A percentile compares a stretch with the other conserved stretches of the same genome.
phyloP scores from a whole-genome alignment of 352 stramenopile species.

The Elongisporangium prolatum region DNA sequence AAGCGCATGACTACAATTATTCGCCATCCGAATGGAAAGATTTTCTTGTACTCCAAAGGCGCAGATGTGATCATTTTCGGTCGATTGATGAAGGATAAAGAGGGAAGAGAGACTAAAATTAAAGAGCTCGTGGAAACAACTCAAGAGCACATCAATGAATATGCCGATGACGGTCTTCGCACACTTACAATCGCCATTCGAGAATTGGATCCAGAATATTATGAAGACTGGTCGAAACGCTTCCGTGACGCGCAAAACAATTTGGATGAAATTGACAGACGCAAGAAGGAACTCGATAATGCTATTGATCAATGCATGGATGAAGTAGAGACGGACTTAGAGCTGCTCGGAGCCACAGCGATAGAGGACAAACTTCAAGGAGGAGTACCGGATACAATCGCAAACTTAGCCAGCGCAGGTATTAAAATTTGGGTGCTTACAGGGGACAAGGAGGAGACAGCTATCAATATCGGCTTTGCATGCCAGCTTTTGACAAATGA shows the following conservation, averaged over 20 bases:
- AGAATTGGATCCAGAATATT: constrained; percentile 49
- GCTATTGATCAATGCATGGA: constrained; percentile 74
- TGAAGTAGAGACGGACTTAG: constrained; percentile 78
- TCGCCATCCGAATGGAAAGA: constrained; percentile 42
- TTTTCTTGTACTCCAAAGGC: constrained; percentile 73
- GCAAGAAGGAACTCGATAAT: constrained; percentile 72
- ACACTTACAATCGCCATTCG: constrained; percentile 81
- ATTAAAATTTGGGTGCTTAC: constrained; percentile 95
- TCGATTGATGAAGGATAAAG: constrained; percentile 28
- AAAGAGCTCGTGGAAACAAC: constrained; percentile 36
- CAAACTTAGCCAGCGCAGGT: constrained; percentile 73
- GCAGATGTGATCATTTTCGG: constrained; percentile 70
- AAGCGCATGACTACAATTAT: constrained; percentile 94
- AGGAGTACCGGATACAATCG: constrained; percentile 87
- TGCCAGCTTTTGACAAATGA: constrained; percentile 84
- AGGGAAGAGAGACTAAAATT: constrained; percentile 12
- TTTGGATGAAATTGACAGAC: constrained; percentile 71
- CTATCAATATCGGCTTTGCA: constrained; percentile 93
- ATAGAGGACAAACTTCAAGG: constrained; percentile 94
- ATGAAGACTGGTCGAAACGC: constrained; percentile 42
- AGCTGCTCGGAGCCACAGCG: constrained; percentile 86
- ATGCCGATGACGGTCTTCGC: constrained; percentile 83
- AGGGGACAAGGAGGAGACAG: constrained; percentile 93
- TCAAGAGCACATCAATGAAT: constrained; percentile 65
- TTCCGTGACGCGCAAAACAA: constrained; percentile 74